Conservation (phyloP, 1,284 basidiomycete species). For the Ceratobasidium sp. region DNA sequence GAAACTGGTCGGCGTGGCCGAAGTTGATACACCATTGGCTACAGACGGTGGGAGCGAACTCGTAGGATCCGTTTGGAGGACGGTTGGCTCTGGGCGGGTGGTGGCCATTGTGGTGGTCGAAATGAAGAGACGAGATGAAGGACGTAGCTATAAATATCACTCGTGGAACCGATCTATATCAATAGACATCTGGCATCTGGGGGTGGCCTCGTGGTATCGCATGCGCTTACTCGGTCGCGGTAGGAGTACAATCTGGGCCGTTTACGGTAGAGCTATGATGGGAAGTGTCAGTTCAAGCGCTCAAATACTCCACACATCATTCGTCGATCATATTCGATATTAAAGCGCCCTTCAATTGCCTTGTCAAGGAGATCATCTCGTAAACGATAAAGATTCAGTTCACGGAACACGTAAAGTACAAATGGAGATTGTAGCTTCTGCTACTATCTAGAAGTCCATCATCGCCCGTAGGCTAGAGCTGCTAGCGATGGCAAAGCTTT, state of each 20-base stretch:
- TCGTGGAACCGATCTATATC: not conserved
- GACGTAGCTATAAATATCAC: not conserved
- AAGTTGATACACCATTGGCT: not conserved
- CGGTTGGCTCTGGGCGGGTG: constrained; percentile 28
- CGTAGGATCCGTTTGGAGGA: not conserved
- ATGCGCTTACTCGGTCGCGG: constrained; percentile 7
- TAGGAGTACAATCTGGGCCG: not conserved
- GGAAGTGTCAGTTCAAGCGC: not conserved
- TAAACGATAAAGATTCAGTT: not conserved
- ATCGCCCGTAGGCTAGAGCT: constrained; percentile 63
- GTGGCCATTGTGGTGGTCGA: constrained; percentile 1
- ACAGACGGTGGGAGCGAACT: constrained; percentile 6
- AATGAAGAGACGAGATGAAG: not conserved
- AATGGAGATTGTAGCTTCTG: constrained; percentile 63
- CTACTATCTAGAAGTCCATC: constrained; percentile 75
- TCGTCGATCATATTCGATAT: not conserved
- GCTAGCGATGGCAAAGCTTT: constrained; percentile 65
- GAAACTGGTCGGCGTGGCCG: not conserved
- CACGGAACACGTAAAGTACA: not conserved
- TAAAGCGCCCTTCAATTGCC: not conserved
- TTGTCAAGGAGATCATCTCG: not conserved
- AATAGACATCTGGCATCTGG: not conserved
- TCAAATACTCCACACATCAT: too few relatives aligned
- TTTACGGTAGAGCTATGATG: not conserved
- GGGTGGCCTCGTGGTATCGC: not conserved